phyloP scores from a whole-genome alignment of 1,139 yeast genomes.

The Debaryomyces sp. region DNA sequence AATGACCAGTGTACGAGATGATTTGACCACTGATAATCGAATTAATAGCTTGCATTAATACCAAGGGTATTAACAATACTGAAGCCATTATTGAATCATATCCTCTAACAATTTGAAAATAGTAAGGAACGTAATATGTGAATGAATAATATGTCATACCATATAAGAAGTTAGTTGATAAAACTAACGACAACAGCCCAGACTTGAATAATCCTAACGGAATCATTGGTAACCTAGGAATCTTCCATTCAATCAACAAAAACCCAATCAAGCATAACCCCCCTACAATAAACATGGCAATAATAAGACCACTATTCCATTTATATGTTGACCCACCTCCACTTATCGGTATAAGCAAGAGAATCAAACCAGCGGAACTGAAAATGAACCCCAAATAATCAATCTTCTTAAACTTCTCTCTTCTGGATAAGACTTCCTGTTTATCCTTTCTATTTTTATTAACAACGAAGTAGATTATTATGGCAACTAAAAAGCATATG shows the following conservation, averaged over 20 bases:
- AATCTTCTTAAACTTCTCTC: conserved; percentile 41
- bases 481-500: conserved; percentile 30
- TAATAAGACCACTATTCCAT: conserved; percentile 54
- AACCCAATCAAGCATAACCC: conserved; percentile 43
- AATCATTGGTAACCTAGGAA: conserved; percentile 56
- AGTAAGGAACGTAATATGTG: conserved; percentile 51
- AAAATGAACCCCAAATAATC: conserved; percentile 54
- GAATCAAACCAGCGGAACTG: conserved; percentile 46
- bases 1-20: conserved; percentile 45
- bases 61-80: conserved; percentile 44
- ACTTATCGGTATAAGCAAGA: conserved; percentile 52
- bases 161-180: conserved; percentile 48
- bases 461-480: conserved; percentile 30
- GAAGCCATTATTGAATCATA: conserved; percentile 41
- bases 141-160: conserved; percentile 52
- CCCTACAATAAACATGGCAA: conserved; percentile 51
- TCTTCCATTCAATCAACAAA: conserved; percentile 49
- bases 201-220: conserved; percentile 50
- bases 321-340: conserved; percentile 59
- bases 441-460: conserved; percentile 18
- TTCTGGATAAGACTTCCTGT: conserved; percentile 26
- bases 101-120: conserved; percentile 52
- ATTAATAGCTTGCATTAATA: conserved; percentile 39
- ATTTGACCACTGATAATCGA: conserved; percentile 48
- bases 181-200: conserved; percentile 42